Percentiles rank a stretch among this genome's conserved stretches.
Conservation (phyloP, 768 basidiomycete genomes). For the Tulasnella sp. region DNA sequence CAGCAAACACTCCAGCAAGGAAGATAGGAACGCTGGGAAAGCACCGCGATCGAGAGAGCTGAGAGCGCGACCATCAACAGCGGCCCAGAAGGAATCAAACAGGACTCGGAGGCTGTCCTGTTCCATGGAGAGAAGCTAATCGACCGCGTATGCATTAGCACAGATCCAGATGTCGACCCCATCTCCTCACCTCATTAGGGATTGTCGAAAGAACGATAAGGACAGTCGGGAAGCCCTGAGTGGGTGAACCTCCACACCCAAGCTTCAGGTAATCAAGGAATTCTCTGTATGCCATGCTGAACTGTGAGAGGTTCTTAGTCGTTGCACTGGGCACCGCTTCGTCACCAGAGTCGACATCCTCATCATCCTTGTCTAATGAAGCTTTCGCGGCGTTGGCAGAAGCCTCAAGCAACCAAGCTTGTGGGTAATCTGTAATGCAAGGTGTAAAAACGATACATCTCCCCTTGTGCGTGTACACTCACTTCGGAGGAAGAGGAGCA, state of each 20-base stretch:
- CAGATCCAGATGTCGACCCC: background rate
- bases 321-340: slow-evolving; percentile 20
- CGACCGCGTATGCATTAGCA: background rate
- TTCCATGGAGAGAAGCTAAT: slow-evolving; percentile 25
- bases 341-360: too few relatives aligned
- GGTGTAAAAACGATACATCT: slow-evolving; percentile 3
- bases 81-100: slow-evolving; percentile 73
- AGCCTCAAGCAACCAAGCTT: slow-evolving; percentile 44
- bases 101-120: slow-evolving; percentile 35
- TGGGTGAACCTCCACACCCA: slow-evolving; percentile 68
- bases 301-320: slow-evolving; percentile 30
- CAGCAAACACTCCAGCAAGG: slow-evolving; percentile 56
- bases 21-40: slow-evolving; percentile 49
- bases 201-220: slow-evolving; percentile 74
- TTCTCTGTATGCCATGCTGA: slow-evolving; percentile 38
- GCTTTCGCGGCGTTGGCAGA: background rate
- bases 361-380: background rate
- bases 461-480: too few relatives aligned
- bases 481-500: slow-evolving; percentile 66
- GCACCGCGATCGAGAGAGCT: slow-evolving; percentile 37
- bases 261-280: slow-evolving; percentile 69
- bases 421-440: slow-evolving; percentile 39
- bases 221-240: slow-evolving; percentile 70
- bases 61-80: slow-evolving; percentile 54
- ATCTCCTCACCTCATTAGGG: slow-evolving; percentile 43